Evolutionary conservation across 2,329 filamentous ascomycete genomes (phyloP).

Genomic region (Trichoderma sp.): DNA sequence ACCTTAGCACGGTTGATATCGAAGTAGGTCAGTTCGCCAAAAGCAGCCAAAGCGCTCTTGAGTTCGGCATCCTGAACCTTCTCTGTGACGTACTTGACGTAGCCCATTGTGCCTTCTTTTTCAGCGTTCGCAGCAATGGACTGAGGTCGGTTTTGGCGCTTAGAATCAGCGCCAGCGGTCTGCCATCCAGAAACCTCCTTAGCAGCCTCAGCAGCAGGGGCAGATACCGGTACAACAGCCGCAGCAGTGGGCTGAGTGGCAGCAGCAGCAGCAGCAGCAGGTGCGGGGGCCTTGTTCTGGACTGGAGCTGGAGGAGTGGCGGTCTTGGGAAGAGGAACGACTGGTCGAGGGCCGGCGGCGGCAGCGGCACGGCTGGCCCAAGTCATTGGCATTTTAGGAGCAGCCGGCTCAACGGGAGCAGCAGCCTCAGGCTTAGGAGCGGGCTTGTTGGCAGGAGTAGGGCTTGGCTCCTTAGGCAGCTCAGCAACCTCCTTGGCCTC

Average conservation of each 20-base stretch:
- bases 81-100: slow-evolving; percentile 94
- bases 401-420: slow-evolving; percentile 51
- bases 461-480: slow-evolving; percentile 67
- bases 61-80: slow-evolving; percentile 79
- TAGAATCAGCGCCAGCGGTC: slow-evolving; percentile 80
- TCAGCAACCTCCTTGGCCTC: slow-evolving; percentile 58
- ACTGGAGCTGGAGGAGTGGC: slow-evolving; percentile 54
- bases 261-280: slow-evolving; percentile 47
- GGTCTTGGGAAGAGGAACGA: slow-evolving; percentile 61
- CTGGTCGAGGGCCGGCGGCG: slow-evolving; percentile 57
- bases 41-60: slow-evolving; percentile 69
- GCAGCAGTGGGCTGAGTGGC: slow-evolving; percentile 38
- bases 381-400: slow-evolving; percentile 64
- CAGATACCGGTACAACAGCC: slow-evolving; percentile 32
- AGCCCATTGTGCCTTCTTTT: slow-evolving; percentile 78
- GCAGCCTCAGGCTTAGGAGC: slow-evolving; percentile 55
- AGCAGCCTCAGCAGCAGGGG: slow-evolving; percentile 41
- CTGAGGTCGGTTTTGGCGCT: slow-evolving; percentile 78
- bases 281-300: slow-evolving; percentile 57
- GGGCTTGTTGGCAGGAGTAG: slow-evolving; percentile 55
- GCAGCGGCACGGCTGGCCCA: slow-evolving; percentile 74
- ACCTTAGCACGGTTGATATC: slow-evolving; percentile 87
- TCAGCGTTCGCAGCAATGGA: slow-evolving; percentile 64
- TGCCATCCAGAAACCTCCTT: slow-evolving; percentile 74
- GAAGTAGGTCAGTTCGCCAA: slow-evolving; percentile 72